These are phyloP conservation scores for Lophium mytilinum DNA, from an alignment of 495 filamentous ascomycete species.

Conservation along the genomic window DNA sequence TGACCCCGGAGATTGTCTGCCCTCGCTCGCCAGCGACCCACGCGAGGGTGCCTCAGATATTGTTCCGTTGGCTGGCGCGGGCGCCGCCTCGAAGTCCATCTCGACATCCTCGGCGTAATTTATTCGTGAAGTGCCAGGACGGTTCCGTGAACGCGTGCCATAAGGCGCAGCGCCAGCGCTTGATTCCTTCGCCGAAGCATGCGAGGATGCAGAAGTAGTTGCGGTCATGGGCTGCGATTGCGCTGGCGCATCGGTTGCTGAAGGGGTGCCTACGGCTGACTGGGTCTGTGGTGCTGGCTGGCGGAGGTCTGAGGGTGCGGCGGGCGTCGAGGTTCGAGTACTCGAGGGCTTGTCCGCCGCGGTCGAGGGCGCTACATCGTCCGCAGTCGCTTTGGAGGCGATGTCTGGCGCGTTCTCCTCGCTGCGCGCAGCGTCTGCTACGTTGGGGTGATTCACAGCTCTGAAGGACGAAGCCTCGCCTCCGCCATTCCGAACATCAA, in stretches of 20 bases:
- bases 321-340: constrained; percentile 18
- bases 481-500: constrained; percentile 26
- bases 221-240: constrained; percentile 45
- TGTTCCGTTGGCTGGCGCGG: constrained; percentile 16
- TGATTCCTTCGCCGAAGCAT: constrained; percentile 19
- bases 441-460: constrained; percentile 19
- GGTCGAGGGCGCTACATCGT: constrained; percentile 16
- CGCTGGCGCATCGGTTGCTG: constrained; percentile 6
- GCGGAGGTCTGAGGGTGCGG: constrained; percentile 19
- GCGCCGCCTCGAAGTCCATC: constrained; percentile 61
- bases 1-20: constrained; percentile 11
- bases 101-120: constrained; percentile 98
- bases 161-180: constrained; percentile 52
- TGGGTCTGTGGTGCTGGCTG: constrained; percentile 6
- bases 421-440: constrained; percentile 8
- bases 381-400: constrained; percentile 1
- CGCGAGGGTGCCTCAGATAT: constrained; percentile 18
- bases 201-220: constrained; percentile 38
- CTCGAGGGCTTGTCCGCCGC: constrained; percentile 17
- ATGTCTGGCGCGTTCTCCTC: constrained; percentile 16
- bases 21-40: constrained; percentile 15
- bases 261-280: constrained; percentile 7
- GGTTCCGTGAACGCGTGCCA: constrained; percentile 90
- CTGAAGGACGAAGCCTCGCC: constrained; percentile 20
- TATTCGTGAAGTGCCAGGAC: constrained; percentile 66